These are phyloP conservation scores for Letharia lupina DNA, from an alignment of 495 filamentous ascomycete genomes.

Conservation along the genomic window DNA sequence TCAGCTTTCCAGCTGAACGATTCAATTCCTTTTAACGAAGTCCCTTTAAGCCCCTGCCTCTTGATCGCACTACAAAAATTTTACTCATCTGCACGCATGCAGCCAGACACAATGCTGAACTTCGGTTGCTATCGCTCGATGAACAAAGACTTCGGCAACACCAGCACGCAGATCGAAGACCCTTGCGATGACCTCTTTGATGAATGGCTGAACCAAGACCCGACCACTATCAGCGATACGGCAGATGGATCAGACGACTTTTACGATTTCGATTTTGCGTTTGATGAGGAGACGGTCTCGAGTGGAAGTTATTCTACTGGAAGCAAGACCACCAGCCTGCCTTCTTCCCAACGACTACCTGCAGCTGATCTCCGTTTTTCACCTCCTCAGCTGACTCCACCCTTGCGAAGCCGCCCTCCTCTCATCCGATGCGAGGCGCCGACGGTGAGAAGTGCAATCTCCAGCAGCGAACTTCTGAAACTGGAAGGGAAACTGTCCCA, in stretches of 20 bases:
- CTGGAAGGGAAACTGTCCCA: constrained; percentile 18
- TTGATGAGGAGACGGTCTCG: constrained; percentile 34
- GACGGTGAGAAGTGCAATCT: constrained; percentile 11
- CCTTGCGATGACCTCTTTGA: constrained; percentile 47
- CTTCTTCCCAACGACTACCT: constrained; percentile 12
- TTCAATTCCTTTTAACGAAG: not conserved
- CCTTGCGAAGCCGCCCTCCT: constrained; percentile 13
- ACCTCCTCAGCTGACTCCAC: constrained; percentile 1
- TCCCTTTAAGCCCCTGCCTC: not conserved
- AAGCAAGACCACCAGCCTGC: constrained; percentile 2
- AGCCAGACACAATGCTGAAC: constrained; percentile 21
- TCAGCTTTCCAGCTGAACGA: not conserved
- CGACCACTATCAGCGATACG: constrained; percentile 26
- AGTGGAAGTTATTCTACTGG: constrained; percentile 20
- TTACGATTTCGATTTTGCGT: constrained; percentile 38
- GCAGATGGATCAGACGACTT: constrained; percentile 36
- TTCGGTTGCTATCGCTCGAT: constrained; percentile 23
- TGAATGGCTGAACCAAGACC: constrained; percentile 45
- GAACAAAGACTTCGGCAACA: constrained; percentile 34
- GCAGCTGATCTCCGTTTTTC: not conserved
- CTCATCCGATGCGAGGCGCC: constrained; percentile 8
- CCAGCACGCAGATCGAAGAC: constrained; percentile 45
- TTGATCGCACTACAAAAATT: not conserved
- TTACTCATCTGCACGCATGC: constrained; percentile 26
- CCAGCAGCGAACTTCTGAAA: constrained; percentile 20